Conservation (phyloP, 768 basidiomycete species). For the Pleurotus ostreatus region DNA sequence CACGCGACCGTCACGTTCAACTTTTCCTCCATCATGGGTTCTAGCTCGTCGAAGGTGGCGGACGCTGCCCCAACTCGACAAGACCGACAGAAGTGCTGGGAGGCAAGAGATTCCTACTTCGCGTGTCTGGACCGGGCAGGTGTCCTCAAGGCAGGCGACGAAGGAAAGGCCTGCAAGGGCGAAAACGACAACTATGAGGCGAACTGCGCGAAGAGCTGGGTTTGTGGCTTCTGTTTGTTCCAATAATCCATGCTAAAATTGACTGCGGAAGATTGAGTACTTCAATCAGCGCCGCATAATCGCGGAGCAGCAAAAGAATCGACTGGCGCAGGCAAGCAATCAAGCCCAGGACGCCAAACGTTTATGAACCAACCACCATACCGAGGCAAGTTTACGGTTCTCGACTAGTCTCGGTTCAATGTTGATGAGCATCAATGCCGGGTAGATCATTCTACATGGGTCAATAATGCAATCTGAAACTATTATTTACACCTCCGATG, state of each 20-base stretch:
- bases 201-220: conserved; percentile 89
- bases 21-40: background rate
- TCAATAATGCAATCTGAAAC: too few relatives aligned
- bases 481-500: too few relatives aligned
- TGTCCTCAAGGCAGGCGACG: conserved; percentile 68
- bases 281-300: conserved; percentile 89
- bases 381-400: too few relatives aligned
- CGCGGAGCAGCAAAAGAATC: conserved; percentile 72
- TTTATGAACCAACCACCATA: background rate
- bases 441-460: too few relatives aligned
- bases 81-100: conserved; percentile 84
- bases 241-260: background rate
- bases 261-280: conserved; percentile 70
- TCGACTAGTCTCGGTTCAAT: too few relatives aligned
- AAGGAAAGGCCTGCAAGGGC: conserved; percentile 57
- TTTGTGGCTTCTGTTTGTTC: conserved; percentile 31
- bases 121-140: conserved; percentile 69
- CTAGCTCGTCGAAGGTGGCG: background rate
- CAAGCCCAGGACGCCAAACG: conserved; percentile 14
- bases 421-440: too few relatives aligned
- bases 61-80: conserved; percentile 28
- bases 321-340: conserved; percentile 45
- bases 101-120: conserved; percentile 79
- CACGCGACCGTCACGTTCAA: too few relatives aligned
- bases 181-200: conserved; percentile 61